phyloP scores from a whole-genome alignment of 768 basidiomycete genomes.

The Phaeotremella fagi region DNA sequence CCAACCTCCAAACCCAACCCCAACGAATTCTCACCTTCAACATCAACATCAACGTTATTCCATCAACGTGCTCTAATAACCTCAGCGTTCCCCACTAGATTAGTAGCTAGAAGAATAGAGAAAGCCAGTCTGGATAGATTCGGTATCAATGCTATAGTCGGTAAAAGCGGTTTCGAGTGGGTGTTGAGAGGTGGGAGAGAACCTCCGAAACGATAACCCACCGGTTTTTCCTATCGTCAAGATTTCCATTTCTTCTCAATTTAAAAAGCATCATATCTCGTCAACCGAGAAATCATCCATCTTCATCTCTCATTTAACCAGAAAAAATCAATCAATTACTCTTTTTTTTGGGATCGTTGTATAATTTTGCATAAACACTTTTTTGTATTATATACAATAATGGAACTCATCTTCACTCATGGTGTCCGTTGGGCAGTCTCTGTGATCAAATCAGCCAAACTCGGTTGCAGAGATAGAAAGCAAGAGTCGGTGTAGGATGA shows the following conservation, averaged over 20 bases:
- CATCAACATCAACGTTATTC: slow-evolving; percentile 76
- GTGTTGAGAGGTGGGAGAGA: slow-evolving; percentile 53
- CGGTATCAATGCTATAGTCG: slow-evolving; percentile 83
- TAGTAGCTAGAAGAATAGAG: slow-evolving; percentile 75
- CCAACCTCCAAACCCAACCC: not conserved
- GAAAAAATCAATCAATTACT: too few species aligned
- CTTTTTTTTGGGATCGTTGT: not conserved
- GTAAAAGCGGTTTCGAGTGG: slow-evolving; percentile 83
- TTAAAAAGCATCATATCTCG: too few species aligned
- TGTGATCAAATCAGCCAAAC: too few species aligned
- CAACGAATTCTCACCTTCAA: slow-evolving; percentile 24
- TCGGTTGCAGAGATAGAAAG: too few species aligned
- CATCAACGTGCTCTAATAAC: slow-evolving; percentile 80
- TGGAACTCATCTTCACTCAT: slow-evolving; percentile 1
- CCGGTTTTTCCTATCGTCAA: too few species aligned
- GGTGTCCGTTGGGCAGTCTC: not conserved
- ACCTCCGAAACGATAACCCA: not conserved
- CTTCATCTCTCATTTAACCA: too few species aligned
- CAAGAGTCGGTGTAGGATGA: too few species aligned
- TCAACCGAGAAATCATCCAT: not conserved
- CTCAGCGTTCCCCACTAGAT: slow-evolving; percentile 31
- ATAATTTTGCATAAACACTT: not conserved
- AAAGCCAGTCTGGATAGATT: slow-evolving; percentile 81
- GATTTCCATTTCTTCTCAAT: too few species aligned
- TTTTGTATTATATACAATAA: not conserved